phyloP scores from a whole-genome alignment of 768 basidiomycete genomes.

The Suillus tomentosus region DNA sequence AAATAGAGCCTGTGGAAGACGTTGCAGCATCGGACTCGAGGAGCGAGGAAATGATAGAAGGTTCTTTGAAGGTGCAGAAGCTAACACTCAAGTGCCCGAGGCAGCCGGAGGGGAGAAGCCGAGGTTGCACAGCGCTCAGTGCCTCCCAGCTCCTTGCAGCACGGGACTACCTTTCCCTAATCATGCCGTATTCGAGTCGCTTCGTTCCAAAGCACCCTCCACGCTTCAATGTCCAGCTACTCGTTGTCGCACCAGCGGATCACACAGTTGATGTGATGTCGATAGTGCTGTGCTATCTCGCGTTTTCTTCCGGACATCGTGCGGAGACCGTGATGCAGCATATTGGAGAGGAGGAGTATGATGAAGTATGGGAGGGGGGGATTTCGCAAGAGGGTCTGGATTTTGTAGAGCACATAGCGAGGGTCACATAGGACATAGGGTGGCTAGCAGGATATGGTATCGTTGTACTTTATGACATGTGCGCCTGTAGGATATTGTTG shows the following conservation, averaged over 20 bases:
- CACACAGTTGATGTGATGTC: conserved; percentile 34
- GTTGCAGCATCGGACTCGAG: neutral
- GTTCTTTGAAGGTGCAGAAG: neutral
- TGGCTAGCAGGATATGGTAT: neutral
- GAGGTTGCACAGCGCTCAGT: conserved; percentile 28
- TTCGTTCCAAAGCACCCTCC: conserved; percentile 11
- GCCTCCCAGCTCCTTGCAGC: conserved; percentile 39
- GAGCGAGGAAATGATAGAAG: conserved; percentile 8
- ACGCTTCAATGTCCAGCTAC: conserved; percentile 21
- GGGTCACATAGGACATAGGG: conserved; percentile 14
- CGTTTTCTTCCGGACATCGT: conserved; percentile 24
- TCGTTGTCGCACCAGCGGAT: conserved; percentile 30
- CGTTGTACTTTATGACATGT: neutral
- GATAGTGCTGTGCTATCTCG: conserved; percentile 30
- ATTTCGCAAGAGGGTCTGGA: conserved; percentile 27
- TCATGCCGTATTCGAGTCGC: conserved; percentile 34
- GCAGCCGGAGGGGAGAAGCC: neutral
- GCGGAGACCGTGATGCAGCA: conserved; percentile 25
- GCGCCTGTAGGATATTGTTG: neutral
- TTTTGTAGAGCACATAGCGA: conserved; percentile 27
- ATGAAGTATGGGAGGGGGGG: conserved; percentile 33
- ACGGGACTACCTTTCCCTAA: conserved; percentile 45
- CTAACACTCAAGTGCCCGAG: conserved; percentile 10
- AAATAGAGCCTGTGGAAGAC: conserved; percentile 10
- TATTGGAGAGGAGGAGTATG: conserved; percentile 26